Evolutionary conservation across 2,329 filamentous ascomycete species (phyloP).

Genomic region (Clarireedia homoeocarpa): DNA sequence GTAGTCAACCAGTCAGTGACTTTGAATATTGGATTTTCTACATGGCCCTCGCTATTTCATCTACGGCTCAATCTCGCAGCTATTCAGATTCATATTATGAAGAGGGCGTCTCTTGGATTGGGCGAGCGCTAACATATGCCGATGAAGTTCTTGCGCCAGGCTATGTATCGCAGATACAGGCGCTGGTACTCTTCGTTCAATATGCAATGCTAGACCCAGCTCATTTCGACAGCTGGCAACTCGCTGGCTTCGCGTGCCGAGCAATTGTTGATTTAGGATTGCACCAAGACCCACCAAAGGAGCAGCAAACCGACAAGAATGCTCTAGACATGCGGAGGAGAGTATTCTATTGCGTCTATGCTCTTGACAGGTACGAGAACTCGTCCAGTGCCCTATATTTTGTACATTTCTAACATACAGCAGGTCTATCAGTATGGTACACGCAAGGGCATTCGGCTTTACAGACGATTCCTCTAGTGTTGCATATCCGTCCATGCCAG

Average conservation of each 20-base stretch:
- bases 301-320: constrained; percentile 57
- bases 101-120: constrained; percentile 48
- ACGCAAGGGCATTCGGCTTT: constrained; percentile 85
- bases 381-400: background rate
- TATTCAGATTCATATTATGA: constrained; percentile 57
- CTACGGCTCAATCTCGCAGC: constrained; percentile 62
- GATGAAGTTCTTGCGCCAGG: constrained; percentile 81
- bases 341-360: constrained; percentile 87
- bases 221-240: constrained; percentile 89
- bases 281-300: constrained; percentile 79
- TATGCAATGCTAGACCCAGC: constrained; percentile 86
- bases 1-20: constrained; percentile 48
- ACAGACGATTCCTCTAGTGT: constrained; percentile 84
- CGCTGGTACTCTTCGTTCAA: constrained; percentile 75
- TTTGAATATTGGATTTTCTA: constrained; percentile 82
- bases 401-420: constrained; percentile 9
- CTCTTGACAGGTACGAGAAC: constrained; percentile 65
- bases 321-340: constrained; percentile 71
- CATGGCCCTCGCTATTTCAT: constrained; percentile 81
- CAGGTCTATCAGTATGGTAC: constrained; percentile 80
- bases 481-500: constrained; percentile 54
- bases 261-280: constrained; percentile 84
- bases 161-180: constrained; percentile 78
- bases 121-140: constrained; percentile 64
- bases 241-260: constrained; percentile 83